Percentiles rank a stretch among this genome's conserved stretches.
phyloP scores from a whole-genome alignment of 257 asterid genomes.

The Cordia subcordata region DNA sequence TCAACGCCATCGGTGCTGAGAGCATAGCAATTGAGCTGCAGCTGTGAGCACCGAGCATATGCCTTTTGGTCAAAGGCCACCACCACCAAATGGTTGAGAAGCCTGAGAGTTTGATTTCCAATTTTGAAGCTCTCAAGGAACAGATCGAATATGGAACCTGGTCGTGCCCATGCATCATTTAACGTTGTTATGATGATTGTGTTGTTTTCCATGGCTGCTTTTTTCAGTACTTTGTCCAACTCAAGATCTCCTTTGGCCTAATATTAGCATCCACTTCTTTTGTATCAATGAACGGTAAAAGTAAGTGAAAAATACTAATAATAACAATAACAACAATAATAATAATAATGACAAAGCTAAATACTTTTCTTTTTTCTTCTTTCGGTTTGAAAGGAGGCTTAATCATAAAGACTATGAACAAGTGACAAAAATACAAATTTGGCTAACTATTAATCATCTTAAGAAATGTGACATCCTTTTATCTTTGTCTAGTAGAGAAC shows the following conservation, averaged over 20 bases:
- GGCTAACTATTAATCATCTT: no score
- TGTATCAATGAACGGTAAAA: not conserved
- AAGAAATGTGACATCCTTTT: no score
- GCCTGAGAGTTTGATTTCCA: slow-evolving; percentile 34
- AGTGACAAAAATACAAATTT: no score
- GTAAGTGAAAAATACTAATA: not conserved
- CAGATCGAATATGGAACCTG: slow-evolving; percentile 39
- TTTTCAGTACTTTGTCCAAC: slow-evolving; percentile 27
- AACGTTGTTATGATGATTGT: slow-evolving; percentile 49
- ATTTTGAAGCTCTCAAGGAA: slow-evolving; percentile 49
- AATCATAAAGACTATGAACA: no score
- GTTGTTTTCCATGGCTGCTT: slow-evolving; percentile 36
- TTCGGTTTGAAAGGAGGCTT: no score
- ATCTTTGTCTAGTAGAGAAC: no score
- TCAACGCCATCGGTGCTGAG: slow-evolving; percentile 28
- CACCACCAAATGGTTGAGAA: slow-evolving; percentile 47
- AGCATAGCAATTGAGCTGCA: slow-evolving; percentile 31
- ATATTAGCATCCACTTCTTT: not conserved
- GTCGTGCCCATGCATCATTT: slow-evolving; percentile 51
- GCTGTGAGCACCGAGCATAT: slow-evolving; percentile 23
- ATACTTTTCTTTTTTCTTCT: no score
- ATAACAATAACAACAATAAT: no score
- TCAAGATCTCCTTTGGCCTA: slow-evolving; percentile 7
- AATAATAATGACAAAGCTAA: no score
- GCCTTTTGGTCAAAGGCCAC: slow-evolving; percentile 48